These are phyloP conservation scores for Metschnikowia amazonensis DNA, from an alignment of 805 yeast species.

Conservation along the genomic window DNA sequence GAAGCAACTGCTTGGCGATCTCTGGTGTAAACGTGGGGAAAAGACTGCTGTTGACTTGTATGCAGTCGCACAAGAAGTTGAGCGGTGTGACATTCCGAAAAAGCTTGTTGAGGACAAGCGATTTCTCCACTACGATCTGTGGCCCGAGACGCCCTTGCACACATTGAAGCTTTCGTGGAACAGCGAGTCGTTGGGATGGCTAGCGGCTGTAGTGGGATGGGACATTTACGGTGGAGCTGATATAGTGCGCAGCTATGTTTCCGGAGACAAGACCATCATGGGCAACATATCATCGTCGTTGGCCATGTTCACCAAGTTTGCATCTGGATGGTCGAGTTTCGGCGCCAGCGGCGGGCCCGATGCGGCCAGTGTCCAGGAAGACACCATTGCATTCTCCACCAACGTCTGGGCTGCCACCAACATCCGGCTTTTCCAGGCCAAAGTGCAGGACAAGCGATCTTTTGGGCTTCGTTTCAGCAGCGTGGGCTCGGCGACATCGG, in stretches of 20 bases:
- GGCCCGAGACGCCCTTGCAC: constrained; percentile 40
- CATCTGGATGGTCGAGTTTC: constrained; percentile 37
- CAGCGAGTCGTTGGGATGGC: constrained; percentile 68
- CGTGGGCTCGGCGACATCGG: constrained; percentile 10
- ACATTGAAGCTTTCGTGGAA: constrained; percentile 61
- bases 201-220: constrained; percentile 62
- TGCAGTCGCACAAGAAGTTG: constrained; percentile 40
- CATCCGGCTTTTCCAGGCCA: constrained; percentile 48
- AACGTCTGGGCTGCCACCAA: constrained; percentile 54
- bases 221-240: constrained; percentile 39
- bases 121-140: constrained; percentile 40
- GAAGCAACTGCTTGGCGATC: constrained; percentile 26
- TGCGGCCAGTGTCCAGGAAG: constrained; percentile 13
- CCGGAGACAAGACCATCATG: constrained; percentile 32
- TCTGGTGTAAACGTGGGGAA: constrained; percentile 20
- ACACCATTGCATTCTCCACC: constrained; percentile 29
- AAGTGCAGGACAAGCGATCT: constrained; percentile 20
- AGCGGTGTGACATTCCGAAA: constrained; percentile 28
- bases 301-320: constrained; percentile 35
- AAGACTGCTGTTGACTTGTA: constrained; percentile 4
- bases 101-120: constrained; percentile 21
- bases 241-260: constrained; percentile 9
- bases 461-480: constrained; percentile 15
- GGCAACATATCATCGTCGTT: constrained; percentile 36
- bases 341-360: constrained; percentile 8